Base-by-base conservation (phyloP, 2,329 filamentous ascomycete species). In the Alternaria rosae region DNA sequence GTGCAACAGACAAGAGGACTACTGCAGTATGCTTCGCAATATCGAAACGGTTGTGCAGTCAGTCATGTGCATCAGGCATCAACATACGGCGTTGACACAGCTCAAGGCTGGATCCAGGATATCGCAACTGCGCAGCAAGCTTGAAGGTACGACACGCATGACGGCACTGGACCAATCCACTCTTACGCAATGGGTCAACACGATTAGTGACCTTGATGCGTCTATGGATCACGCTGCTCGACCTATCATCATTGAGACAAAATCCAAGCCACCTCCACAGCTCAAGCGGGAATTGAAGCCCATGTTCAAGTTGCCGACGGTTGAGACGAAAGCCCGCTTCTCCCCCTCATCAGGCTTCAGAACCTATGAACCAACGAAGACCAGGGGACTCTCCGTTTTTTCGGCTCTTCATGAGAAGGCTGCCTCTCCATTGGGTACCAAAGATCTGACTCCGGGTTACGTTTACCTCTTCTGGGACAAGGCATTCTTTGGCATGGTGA, bases 401-500 rank as follows among this genome's bases (percentile, higher is more conserved):
- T 25, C 35, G 0, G 65, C 59, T 2, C 15, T 67, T 4, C 15
- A 30, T 17, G 8, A 26, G 5, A 28, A 26, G 3, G 60, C 60
- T 13, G 20, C 15, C 9, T n/a, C 48, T 28, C 54, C 56, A 6
- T 44, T 66, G 10, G 57, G 43, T 10, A 2, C 25, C 3, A 58
- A 48, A 12, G 64, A 63, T 5, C n/a, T 23, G 23, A 56, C 59
- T 4, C 6, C 25, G 2, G 67, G 67, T 7, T 64, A 38, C 17
- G 61, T 68, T 10, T 70, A 71, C 50, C 62, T 69, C 9, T 71
- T 67, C 44, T 70, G 69, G 69, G 56, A 64, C 12, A 38, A 51
- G 11, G 26, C 17, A 10, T 26, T 26, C 3, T 70, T 71, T 6
- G 64, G 67, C 5, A 61, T 59, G 42, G 28, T 69, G 21, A 71